Base-by-base conservation (phyloP, 345 rosid genomes). In the Raphanus raphanistrum region DNA sequence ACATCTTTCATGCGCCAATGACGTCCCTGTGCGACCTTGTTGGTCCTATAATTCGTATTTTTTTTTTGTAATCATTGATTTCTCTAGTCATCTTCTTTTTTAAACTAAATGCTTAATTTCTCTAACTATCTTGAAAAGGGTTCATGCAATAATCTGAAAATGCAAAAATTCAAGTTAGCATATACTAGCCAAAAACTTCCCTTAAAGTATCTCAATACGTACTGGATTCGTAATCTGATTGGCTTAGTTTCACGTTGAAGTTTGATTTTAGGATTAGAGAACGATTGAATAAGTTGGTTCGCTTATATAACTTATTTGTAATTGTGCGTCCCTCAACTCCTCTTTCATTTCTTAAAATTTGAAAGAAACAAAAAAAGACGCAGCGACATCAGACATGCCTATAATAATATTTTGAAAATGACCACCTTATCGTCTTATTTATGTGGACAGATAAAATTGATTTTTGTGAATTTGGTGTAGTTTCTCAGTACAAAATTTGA, bases 271-370 rank as follows among this genome's bases (percentile, higher is more conserved):
- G 33, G 66, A 8, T 43, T 68, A 26, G 61, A 68, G 60, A 48
- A 32, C 55, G 79, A 48, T 48, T 35, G 74, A 68, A 68, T 48
- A 68, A 32, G 69, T 68, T 45, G 54, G 74, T 25, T 68, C 59
- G 29, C 62, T 60, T 6, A 58, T 6, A 58, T 68, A 21, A 60
- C 45, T 76, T 36, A 26, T 32, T 45, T 76, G 74, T 61, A 60
- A 26, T n/a, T 7, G 59, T 43, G 73, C 33, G 35, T 59, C 60
- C 66, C 36, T 59, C 13, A 59, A 75, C 15, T 74, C 45, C n/a
- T 41, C 26, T 12, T 16, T 45, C 9, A 16, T 48, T 17, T 72
- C 5, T 32, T 10, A 28, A 6, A 16, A 33, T 48, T 48, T n/a
- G 55, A 0, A 12, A 1, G 8, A 5, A 15, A 48, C 25, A 15